Percentiles rank a stretch among this genome's conserved stretches.
Conservation (phyloP, 345 rosid species). For the Kernera saxatilis region DNA sequence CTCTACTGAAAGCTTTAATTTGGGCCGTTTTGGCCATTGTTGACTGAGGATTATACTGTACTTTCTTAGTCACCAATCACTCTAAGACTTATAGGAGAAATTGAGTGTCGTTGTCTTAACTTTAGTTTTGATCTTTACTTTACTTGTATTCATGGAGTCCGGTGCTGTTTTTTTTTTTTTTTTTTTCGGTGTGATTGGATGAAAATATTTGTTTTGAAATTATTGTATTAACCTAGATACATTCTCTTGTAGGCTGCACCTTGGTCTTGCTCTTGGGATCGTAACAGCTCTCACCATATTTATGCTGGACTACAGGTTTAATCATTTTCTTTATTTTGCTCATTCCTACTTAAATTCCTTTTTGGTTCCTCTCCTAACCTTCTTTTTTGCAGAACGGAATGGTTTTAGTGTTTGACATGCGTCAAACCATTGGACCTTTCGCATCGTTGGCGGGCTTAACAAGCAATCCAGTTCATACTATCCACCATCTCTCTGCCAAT, state of each 20-base stretch:
- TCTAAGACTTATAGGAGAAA: neutral
- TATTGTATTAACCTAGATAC: neutral
- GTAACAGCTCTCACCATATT: conserved; percentile 46
- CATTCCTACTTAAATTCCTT: neutral
- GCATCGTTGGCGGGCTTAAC: conserved; percentile 56
- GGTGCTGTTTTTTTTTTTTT: neutral
- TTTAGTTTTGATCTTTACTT: neutral
- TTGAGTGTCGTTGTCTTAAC: neutral
- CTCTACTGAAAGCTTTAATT: neutral
- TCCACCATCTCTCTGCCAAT: conserved; percentile 42
- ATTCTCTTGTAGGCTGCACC: conserved; percentile 56
- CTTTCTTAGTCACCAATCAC: neutral
- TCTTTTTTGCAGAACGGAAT: conserved; percentile 54
- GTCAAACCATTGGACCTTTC: conserved; percentile 60
- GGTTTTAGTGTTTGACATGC: conserved; percentile 71
- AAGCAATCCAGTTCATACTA: conserved; percentile 70
- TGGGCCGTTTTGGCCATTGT: too few species aligned
- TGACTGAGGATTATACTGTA: neutral
- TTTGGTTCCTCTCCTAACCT: neutral
- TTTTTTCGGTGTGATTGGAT: neutral
- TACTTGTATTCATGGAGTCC: neutral
- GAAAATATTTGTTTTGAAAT: neutral
- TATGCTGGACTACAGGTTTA: conserved; percentile 88
- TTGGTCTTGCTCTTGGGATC: conserved; percentile 98
- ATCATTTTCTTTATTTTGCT: conserved; percentile 11